Evolutionary conservation across 1,139 yeast species (phyloP), one percentile per base, ranked within the genome.

Genomic region (Pneumocystis murina): DNA sequence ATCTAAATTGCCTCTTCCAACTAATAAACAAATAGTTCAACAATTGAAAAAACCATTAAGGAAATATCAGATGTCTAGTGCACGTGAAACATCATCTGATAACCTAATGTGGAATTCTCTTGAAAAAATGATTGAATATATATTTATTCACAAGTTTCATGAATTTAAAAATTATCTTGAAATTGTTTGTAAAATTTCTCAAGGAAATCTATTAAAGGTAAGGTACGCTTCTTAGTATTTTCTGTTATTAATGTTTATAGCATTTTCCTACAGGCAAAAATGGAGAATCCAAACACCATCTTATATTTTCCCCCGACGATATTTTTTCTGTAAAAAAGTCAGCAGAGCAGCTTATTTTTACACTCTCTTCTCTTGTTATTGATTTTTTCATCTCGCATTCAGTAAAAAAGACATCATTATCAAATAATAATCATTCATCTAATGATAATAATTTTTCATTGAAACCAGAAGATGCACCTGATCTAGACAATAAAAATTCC

Each of bases 81-180:
- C 30, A 58, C 28, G 14, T 5, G 86, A 82, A 68, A 72, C 79
- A 14, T 76, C 80, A 7, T 78, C 78, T 61, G 75, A 78, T 63
- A 77, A 77, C 36, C 82, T 78, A 70, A 82, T 78, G 81, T 85
- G 84, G 88, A 72, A 75, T 67, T 74, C 75, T 65, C 74, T 81
- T 58, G 74, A 77, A 66, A 79, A 78, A 66, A 74, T 81, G 17
- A 72, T 81, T n/a, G 80, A 77, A 33, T 14, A 48, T 48, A 24
- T 48, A 48, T 48, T 48, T 48, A 24, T 48, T 48, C 55, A 48
- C 20, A 48, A 48, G 14, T 48, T 48, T 48, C 33, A 48, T 48
- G 55, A 48, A 12, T 24, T 48, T 48, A 48, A 48, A 48, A 48
- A 12, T 24, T 48, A 48, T 24, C 55, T 48, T 48, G 55, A 48